These are phyloP conservation scores for Euphrasia confusa DNA, from an alignment of 257 asterid species.

Conservation along the genomic window DNA sequence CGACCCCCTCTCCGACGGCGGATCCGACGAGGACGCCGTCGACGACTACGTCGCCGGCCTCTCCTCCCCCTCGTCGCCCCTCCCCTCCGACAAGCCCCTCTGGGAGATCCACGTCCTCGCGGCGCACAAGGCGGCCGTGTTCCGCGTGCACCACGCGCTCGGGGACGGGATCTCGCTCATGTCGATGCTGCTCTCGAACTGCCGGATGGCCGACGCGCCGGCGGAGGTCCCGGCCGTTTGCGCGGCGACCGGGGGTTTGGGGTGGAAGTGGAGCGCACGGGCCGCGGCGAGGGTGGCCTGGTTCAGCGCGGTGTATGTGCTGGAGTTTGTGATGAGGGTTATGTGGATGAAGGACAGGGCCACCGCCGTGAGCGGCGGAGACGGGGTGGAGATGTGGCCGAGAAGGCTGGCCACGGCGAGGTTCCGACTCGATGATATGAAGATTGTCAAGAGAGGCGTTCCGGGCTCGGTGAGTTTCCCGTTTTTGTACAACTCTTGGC, in stretches of 20 bases:
- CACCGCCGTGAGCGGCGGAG: conserved; percentile 45
- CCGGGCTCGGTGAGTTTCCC: conserved; percentile 36
- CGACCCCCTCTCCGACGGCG: conserved; percentile 29
- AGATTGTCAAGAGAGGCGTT: conserved; percentile 38
- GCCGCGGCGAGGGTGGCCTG: conserved; percentile 29
- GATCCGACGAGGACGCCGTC: conserved; percentile 50
- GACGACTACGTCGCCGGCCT: conserved; percentile 56
- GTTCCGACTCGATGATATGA: conserved; percentile 47
- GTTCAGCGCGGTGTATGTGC: conserved; percentile 34
- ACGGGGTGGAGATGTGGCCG: conserved; percentile 55
- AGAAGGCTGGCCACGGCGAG: conserved; percentile 45
- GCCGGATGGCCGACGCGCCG: conserved; percentile 52
- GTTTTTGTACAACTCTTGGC: no score
- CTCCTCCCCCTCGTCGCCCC: conserved; percentile 42
- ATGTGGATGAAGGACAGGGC: conserved; percentile 35
- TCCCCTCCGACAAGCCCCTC: conserved; percentile 31
- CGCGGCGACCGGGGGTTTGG: conserved; percentile 23
- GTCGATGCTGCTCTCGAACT: conserved; percentile 30
- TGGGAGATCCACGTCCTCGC: conserved; percentile 68
- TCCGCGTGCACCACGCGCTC: conserved; percentile 75
- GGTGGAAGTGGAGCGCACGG: conserved; percentile 27
- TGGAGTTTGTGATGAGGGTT: conserved; percentile 28
- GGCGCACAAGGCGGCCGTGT: conserved; percentile 48
- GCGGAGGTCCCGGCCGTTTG: conserved; percentile 23
- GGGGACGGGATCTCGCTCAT: conserved; percentile 66